Conservation (phyloP, 139 green algal species). For the Chlorella sp. region DNA sequence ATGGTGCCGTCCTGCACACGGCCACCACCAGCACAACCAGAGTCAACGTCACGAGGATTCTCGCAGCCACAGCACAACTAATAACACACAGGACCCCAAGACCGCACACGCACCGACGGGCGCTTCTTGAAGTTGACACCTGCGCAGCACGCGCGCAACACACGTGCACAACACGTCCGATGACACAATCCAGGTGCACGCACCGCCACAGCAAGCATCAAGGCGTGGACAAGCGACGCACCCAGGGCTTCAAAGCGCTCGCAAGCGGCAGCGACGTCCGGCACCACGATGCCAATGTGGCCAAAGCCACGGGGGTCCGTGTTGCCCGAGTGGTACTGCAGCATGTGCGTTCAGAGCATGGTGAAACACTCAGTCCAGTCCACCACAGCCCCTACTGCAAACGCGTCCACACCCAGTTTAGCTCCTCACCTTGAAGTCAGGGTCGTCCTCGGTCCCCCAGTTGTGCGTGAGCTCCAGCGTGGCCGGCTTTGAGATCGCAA, state of each 20-base stretch:
- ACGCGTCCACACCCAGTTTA: background rate
- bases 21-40: constrained; percentile 90
- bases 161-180: background rate
- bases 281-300: constrained; percentile 85
- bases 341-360: constrained; percentile 17
- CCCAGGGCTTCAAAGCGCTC: constrained; percentile 69
- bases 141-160: background rate
- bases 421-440: constrained; percentile 35
- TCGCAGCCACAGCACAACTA: too few relatives aligned
- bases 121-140: background rate
- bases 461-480: constrained; percentile 86
- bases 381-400: background rate
- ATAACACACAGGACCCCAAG: background rate
- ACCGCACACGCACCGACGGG: background rate
- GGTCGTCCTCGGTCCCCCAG: constrained; percentile 78
- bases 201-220: too few relatives aligned
- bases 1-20: constrained; percentile 79
- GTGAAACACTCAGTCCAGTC: background rate
- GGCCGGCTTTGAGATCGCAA: constrained; percentile 13
- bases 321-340: constrained; percentile 86
- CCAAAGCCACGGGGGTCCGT: constrained; percentile 75
- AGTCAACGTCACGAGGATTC: constrained; percentile 32
- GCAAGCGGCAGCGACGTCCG: constrained; percentile 80
- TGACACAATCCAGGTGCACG: background rate
- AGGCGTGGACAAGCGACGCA: background rate